Conservation (phyloP, 1,139 yeast genomes). For the Suhomyces chickasaworum region DNA sequence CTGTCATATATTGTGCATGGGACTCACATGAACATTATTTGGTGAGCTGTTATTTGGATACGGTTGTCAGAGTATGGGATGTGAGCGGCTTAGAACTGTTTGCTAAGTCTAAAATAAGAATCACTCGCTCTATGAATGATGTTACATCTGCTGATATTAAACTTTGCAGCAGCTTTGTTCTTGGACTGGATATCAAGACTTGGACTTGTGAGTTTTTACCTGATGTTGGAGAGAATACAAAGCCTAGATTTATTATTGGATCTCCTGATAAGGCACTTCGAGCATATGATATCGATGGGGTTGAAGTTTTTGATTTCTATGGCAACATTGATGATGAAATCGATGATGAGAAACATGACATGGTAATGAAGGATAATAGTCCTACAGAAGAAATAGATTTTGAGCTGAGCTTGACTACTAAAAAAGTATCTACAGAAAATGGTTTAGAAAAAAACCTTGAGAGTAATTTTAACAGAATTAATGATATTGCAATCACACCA, state of each 20-base stretch:
- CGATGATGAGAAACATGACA: conserved; percentile 21
- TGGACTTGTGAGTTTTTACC: conserved; percentile 82
- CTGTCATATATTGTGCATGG: conserved; percentile 73
- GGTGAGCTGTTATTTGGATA: conserved; percentile 70
- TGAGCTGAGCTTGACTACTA: neutral
- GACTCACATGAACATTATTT: conserved; percentile 69
- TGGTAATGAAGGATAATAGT: conserved; percentile 20
- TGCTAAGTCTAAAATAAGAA: conserved; percentile 26
- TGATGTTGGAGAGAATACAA: conserved; percentile 17
- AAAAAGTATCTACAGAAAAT: conserved; percentile 5
- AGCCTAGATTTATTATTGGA: conserved; percentile 65
- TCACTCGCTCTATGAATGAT: conserved; percentile 29
- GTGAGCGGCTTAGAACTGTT: conserved; percentile 36
- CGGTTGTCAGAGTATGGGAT: conserved; percentile 68
- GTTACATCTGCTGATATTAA: conserved; percentile 15
- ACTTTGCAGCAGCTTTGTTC: conserved; percentile 39
- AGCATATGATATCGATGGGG: conserved; percentile 55
- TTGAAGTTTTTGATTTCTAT: conserved; percentile 47
- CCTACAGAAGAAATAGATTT: conserved; percentile 11
- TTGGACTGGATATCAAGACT: conserved; percentile 44
- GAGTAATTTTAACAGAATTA: conserved; percentile 52
- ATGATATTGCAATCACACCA: conserved; percentile 64
- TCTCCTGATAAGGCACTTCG: conserved; percentile 76
- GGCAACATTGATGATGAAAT: conserved; percentile 34
- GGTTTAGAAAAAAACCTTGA: conserved; percentile 20